phyloP scores from a whole-genome alignment of 257 asterid species.

The Solanum habrochaites region DNA sequence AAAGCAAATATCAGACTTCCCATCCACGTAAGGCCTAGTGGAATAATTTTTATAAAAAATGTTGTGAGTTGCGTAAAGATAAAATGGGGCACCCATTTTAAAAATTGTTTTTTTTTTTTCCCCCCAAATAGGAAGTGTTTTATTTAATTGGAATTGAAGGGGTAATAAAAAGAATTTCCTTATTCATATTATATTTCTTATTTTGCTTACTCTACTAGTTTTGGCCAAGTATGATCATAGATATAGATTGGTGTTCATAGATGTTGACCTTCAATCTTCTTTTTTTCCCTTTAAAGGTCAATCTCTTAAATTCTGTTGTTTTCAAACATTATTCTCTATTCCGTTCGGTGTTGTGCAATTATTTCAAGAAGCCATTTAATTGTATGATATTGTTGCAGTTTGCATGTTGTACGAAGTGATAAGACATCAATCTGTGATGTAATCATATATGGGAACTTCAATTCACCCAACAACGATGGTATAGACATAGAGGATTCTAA shows the following conservation, averaged over 20 bases:
- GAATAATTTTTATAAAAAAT: not conserved
- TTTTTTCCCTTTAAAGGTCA: not conserved
- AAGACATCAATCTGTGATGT: constrained; percentile 57
- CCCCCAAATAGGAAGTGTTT: not conserved
- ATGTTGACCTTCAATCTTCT: not conserved
- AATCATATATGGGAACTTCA: constrained; percentile 67
- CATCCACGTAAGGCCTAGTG: not conserved
- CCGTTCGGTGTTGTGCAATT: not conserved
- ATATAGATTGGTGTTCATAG: not conserved
- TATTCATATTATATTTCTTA: not conserved
- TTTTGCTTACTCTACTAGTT: not conserved
- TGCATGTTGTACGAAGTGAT: constrained; percentile 69
- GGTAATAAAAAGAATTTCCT: not conserved
- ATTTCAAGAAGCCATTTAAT: not conserved
- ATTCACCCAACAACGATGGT: constrained; percentile 87
- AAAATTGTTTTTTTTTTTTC: too few relatives aligned
- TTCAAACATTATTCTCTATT: not conserved
- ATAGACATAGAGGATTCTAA: constrained; percentile 87
- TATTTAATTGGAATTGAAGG: not conserved
- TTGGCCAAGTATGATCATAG: not conserved
- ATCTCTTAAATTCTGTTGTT: not conserved
- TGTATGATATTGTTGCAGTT: constrained; percentile 26
- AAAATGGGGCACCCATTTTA: not conserved
- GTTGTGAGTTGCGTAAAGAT: not conserved
- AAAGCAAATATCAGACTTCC: not conserved